phyloP scores from a whole-genome alignment of 2,329 filamentous ascomycete species.

The Aspergillus clavatus region DNA sequence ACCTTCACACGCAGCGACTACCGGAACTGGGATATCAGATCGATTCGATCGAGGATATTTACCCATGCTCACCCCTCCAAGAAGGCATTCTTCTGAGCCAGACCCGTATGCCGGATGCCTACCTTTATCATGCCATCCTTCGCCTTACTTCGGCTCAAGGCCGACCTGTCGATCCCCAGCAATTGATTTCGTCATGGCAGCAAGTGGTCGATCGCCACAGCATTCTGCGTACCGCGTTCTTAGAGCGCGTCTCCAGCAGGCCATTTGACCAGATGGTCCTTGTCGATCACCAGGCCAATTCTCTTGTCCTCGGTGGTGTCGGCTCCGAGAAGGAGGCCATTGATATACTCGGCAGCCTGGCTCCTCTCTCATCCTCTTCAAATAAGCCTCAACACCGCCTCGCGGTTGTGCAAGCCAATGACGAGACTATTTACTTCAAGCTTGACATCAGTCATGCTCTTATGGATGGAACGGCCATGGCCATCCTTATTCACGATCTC shows the following conservation, averaged over 20 bases:
- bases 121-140: neutral
- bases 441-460: conserved; percentile 16
- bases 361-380: neutral
- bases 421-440: conserved; percentile 5
- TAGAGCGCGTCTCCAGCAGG: neutral
- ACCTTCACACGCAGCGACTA: neutral
- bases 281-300: neutral
- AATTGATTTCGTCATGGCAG: neutral
- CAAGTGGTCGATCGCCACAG: neutral
- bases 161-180: neutral
- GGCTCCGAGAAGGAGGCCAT: neutral
- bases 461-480: conserved; percentile 12
- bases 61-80: conserved; percentile 36
- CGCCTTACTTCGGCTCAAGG: neutral
- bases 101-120: neutral
- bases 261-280: neutral
- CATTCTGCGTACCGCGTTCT: neutral
- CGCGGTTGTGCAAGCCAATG: neutral
- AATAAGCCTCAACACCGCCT: conserved; percentile 1
- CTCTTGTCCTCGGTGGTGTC: neutral
- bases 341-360: neutral
- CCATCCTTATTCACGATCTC: conserved; percentile 8
- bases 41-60: too few relatives aligned
- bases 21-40: conserved; percentile 26
- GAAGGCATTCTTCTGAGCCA: conserved; percentile 23